A percentile compares a stretch with the other conserved stretches of the same genome.
Conservation (phyloP, 2,329 filamentous ascomycete species). For the Sarocladiaceae sp. region DNA sequence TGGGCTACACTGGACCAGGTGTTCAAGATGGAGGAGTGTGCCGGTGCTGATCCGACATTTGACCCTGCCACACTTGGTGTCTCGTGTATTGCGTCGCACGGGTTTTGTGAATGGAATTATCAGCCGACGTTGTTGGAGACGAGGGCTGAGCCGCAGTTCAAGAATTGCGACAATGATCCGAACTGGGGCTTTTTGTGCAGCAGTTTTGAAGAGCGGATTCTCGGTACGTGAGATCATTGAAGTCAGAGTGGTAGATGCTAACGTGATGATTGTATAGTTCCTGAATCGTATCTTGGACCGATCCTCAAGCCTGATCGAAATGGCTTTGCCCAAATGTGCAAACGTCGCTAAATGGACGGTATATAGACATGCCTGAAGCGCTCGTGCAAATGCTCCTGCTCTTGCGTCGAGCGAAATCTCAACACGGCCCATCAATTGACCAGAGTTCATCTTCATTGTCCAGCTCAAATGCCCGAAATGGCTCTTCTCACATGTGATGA, state of each 20-base stretch:
- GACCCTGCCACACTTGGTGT: conserved; percentile 16
- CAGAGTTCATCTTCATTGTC: too few species aligned
- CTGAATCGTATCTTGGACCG: conserved; percentile 21
- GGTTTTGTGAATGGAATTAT: conserved; percentile 21
- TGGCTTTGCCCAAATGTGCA: not conserved
- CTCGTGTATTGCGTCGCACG: conserved; percentile 18
- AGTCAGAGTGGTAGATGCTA: not conserved
- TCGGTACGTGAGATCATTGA: conserved; percentile 5
- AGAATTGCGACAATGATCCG: conserved; percentile 18
- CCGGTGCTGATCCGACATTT: conserved; percentile 17
- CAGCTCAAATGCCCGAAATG: too few species aligned
- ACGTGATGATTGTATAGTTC: conserved; percentile 12
- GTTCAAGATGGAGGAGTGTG: conserved; percentile 20
- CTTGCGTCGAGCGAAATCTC: too few species aligned
- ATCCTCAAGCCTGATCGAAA: conserved; percentile 12
- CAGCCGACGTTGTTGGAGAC: conserved; percentile 11
- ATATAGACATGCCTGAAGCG: too few species aligned
- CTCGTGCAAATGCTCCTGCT: too few species aligned
- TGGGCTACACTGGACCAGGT: conserved; percentile 20
- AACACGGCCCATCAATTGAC: too few species aligned
- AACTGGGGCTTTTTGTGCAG: conserved; percentile 17
- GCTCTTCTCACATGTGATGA: too few species aligned
- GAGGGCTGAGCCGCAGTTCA: conserved; percentile 15
- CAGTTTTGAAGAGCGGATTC: conserved; percentile 15
- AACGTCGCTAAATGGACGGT: not conserved